Evolutionary conservation across 768 basidiomycete genomes (phyloP).

Genomic region (Kwoniella sp.): DNA sequence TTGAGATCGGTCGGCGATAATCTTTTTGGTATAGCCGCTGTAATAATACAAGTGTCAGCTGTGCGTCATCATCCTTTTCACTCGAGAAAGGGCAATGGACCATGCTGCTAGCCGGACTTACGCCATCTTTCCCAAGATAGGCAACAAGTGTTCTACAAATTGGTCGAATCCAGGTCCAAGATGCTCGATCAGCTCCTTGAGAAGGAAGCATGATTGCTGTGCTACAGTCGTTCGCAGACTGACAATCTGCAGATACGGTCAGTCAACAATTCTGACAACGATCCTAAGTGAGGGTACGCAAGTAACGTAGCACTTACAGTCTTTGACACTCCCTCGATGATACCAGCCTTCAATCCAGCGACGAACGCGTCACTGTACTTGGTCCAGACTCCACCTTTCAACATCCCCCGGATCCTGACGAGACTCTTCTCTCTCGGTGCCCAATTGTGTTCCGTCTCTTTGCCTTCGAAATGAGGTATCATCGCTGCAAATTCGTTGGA

Average conservation of each 20-base stretch:
- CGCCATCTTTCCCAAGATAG: slow-evolving; percentile 80
- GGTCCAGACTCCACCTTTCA: slow-evolving; percentile 77
- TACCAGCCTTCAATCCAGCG: slow-evolving; percentile 70
- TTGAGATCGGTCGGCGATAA: slow-evolving; percentile 84
- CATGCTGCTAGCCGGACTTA: slow-evolving; percentile 18
- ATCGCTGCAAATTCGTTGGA: slow-evolving; percentile 81
- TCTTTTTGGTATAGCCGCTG: slow-evolving; percentile 82
- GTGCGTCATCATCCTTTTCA: not conserved
- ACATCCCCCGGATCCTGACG: slow-evolving; percentile 79
- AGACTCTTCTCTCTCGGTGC: slow-evolving; percentile 74
- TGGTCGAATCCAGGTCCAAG: slow-evolving; percentile 74
- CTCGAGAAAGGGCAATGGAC: no score
- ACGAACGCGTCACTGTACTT: slow-evolving; percentile 76
- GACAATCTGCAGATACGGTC: slow-evolving; percentile 63
- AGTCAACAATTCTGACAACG: not conserved
- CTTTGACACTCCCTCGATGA: slow-evolving; percentile 80
- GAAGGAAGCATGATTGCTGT: slow-evolving; percentile 72
- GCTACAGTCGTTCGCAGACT: slow-evolving; percentile 92
- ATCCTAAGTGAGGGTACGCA: not conserved
- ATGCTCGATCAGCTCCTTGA: slow-evolving; percentile 69
- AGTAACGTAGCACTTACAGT: slow-evolving; percentile 62
- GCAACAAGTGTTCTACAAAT: slow-evolving; percentile 73
- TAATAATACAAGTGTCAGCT: not conserved
- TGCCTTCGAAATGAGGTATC: slow-evolving; percentile 87
- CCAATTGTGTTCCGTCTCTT: slow-evolving; percentile 97